Base-by-base conservation (phyloP, 805 yeast species). In the Dipodascopsis uninucleata region DNA sequence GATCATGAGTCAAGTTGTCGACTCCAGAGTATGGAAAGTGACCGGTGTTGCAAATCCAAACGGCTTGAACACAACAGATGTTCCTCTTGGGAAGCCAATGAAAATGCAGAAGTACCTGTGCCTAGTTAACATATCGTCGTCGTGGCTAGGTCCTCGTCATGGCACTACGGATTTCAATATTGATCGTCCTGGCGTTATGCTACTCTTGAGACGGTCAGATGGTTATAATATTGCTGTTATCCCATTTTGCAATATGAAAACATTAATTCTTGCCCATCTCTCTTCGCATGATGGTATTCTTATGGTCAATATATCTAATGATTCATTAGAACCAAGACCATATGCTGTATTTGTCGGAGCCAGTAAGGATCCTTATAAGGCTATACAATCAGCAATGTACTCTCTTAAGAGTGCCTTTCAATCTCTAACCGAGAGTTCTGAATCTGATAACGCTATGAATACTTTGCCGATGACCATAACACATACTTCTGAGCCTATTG, bases 181-280 rank as follows among this genome's bases (percentile, higher is more conserved):
- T 24, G 55, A 50, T 17, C 31, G 44, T 22, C 41, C 47, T 17
- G 45, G 43, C 12, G 39, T 43, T 14, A 21, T 48, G 43, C 23
- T 48, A 1, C 40, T 50, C 12, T 50, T 47, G 21, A 51, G 46
- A 25, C 47, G 59, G 10, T 28, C 23, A 9, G 62, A 59, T 38
- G 61, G 59, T 4, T 23, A 34, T 14, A 53, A 59, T 33, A 57
- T 59, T 6, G 58, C 46, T 5, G 36, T 59, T 5, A 23, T 58
- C 22, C 58, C 61, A 9, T 24, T 46, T 18, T 48, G 61, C 5
- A 59, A 54, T n/a, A 34, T 47, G 23, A n/a, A 29, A 26, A 54
- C 55, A 29, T 20, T 37, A 10, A 10, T 31, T 9, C 16, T 9
- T 10, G 36, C 10, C 16, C 10, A 10, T 14, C 36, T 31, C 50